Evolutionary conservation across 2,329 filamentous ascomycete genomes (phyloP), one percentile per base, ranked within the genome.

Genomic region (Colletotrichum higginsianum): DNA sequence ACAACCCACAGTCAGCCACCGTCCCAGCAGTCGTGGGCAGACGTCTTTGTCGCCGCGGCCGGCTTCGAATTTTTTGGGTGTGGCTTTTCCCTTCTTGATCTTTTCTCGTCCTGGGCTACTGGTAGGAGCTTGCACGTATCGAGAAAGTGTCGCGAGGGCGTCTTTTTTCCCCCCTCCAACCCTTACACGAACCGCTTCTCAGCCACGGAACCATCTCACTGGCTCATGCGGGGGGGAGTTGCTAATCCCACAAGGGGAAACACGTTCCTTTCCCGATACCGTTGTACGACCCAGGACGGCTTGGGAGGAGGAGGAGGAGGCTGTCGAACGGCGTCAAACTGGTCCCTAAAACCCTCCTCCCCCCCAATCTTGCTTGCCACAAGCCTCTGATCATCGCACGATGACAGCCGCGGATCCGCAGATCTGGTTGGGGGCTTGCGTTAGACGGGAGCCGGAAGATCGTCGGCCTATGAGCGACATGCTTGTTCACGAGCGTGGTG

Each of bases 341-440:
- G 42, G 42, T 6, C 53, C 26, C 26, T 26, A 26, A 26, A 26
- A 26, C 3, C 26, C 23, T 2, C 23, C 23, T 26, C 23, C 23
- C 23, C 23, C 26, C 4, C 26, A 26, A 26, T 30, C 30, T n/a
- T 40, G 18, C 26, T 44, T 44, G 18, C 55, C 30, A 30, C 30
- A 62, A 62, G 46, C 30, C 60, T 52, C 60, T 42, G 30, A 42
- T 52, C 30, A 62, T 46, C 44, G 44, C 42, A 11, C 60, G 13
- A 62, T 42, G n/a, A 9, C 26, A 62, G 44, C 30, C 60, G 44
- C 46, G 46, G 46, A 62, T 50, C 60, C 46, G 60, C 50, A 49
- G 60, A 62, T 62, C 60, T 62, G 60, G 35, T 62, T 50, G 46
- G 60, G 56, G 18, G 58, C 46, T 50, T 61, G 58, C 44, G 58